phyloP scores from a whole-genome alignment of 208 protist genomes.

The Strigomonas galati region DNA sequence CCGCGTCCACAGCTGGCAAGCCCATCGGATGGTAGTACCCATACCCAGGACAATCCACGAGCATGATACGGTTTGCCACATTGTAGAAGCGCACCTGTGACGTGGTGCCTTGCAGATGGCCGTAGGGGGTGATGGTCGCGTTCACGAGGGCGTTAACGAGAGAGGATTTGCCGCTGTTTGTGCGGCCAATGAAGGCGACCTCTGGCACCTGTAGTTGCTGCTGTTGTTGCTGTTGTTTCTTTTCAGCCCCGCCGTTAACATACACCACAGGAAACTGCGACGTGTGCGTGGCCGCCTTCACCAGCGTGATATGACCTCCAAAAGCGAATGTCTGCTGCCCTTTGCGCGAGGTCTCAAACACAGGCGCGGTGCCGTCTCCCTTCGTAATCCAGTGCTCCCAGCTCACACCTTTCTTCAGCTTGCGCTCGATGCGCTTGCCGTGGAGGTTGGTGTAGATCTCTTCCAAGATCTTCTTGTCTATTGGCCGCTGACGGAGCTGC shows the following conservation, averaged over 20 bases:
- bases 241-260: neutral
- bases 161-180: slow-evolving; percentile 82
- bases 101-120: slow-evolving; percentile 82
- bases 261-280: slow-evolving; percentile 57
- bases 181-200: slow-evolving; percentile 86
- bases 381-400: slow-evolving; percentile 92
- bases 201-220: slow-evolving; percentile 46
- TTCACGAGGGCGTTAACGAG: slow-evolving; percentile 87
- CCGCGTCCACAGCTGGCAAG: slow-evolving; percentile 55
- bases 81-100: slow-evolving; percentile 74
- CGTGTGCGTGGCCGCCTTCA: slow-evolving; percentile 47
- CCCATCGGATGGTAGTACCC: slow-evolving; percentile 77
- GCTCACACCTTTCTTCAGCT: slow-evolving; percentile 75
- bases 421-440: slow-evolving; percentile 76
- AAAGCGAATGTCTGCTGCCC: slow-evolving; percentile 87
- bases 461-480: slow-evolving; percentile 86
- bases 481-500: slow-evolving; percentile 66
- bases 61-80: slow-evolving; percentile 51
- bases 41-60: slow-evolving; percentile 89
- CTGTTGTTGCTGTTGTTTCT: neutral
- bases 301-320: slow-evolving; percentile 55
- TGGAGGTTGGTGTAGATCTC: slow-evolving; percentile 87
- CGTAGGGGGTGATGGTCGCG: slow-evolving; percentile 76
- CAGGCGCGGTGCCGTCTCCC: slow-evolving; percentile 84
- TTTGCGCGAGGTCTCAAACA: slow-evolving; percentile 76